Percentiles rank a stretch among this genome's conserved stretches.
phyloP scores from a whole-genome alignment of 805 yeast species.

The Ogataea angusta region DNA sequence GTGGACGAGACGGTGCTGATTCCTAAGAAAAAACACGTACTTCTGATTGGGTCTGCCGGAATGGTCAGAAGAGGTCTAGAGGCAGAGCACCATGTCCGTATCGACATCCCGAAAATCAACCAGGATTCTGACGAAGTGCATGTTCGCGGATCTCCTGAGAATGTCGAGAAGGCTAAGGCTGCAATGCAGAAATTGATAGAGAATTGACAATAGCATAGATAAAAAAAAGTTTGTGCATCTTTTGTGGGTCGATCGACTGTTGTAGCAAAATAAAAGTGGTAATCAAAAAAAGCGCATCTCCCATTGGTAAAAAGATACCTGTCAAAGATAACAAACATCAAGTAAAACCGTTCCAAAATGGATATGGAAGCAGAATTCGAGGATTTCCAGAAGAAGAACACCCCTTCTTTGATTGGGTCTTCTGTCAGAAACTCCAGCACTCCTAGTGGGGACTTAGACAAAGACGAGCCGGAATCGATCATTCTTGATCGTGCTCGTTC shows the following conservation, averaged over 20 bases:
- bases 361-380: slow-evolving; percentile 53
- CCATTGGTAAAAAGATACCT: slow-evolving; percentile 5
- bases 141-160: slow-evolving; percentile 64
- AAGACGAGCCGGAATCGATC: slow-evolving; percentile 9
- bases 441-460: slow-evolving; percentile 20
- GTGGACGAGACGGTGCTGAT: slow-evolving; percentile 51
- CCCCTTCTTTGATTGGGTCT: slow-evolving; percentile 54
- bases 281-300: slow-evolving; percentile 1
- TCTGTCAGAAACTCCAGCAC: slow-evolving; percentile 34
- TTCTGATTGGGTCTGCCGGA: slow-evolving; percentile 81
- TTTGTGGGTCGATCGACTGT: slow-evolving; percentile 5
- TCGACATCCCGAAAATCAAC: slow-evolving; percentile 64
- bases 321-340: background rate
- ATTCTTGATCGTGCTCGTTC: slow-evolving; percentile 23
- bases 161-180: slow-evolving; percentile 58
- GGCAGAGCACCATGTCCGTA: slow-evolving; percentile 58
- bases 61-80: slow-evolving; percentile 68
- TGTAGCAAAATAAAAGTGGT: slow-evolving; percentile 2
- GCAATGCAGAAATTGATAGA: slow-evolving; percentile 59
- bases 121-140: slow-evolving; percentile 49
- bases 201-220: slow-evolving; percentile 36
- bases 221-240: slow-evolving; percentile 3
- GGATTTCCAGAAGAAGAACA: slow-evolving; percentile 43
- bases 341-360: slow-evolving; percentile 30
- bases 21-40: slow-evolving; percentile 70